Evolutionary conservation across 495 filamentous ascomycete genomes (phyloP).

Genomic region (Rhypophila decipiens): DNA sequence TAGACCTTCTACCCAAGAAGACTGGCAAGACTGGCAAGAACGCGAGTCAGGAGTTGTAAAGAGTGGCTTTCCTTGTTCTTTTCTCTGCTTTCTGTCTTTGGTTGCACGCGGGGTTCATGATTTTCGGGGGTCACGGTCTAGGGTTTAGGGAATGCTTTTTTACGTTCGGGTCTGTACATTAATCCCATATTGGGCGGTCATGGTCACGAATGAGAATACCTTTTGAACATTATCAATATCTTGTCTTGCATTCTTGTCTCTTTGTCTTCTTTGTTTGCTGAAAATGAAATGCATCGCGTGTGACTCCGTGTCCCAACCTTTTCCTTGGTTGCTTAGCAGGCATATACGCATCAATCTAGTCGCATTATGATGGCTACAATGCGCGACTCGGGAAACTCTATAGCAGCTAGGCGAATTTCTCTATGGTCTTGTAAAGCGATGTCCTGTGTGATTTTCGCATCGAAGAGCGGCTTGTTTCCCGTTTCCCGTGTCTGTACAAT

Average conservation of each 20-base stretch:
- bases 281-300: too few species aligned
- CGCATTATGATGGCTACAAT: too few species aligned
- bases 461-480: too few species aligned
- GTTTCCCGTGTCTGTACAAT: neutral
- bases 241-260: neutral
- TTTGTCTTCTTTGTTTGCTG: too few species aligned
- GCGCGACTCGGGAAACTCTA: too few species aligned
- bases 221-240: conserved; percentile 21
- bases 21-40: conserved; percentile 87
- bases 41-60: conserved; percentile 84
- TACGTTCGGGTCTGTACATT: conserved; percentile 86
- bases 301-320: too few species aligned
- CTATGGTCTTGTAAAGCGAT: too few species aligned
- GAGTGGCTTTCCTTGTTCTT: conserved; percentile 49
- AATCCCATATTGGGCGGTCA: conserved; percentile 63
- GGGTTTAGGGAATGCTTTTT: conserved; percentile 74
- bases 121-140: conserved; percentile 75
- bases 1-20: conserved; percentile 98
- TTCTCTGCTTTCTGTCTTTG: conserved; percentile 52
- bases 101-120: conserved; percentile 69
- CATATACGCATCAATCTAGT: too few species aligned
- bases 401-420: too few species aligned
- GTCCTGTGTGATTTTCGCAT: too few species aligned
- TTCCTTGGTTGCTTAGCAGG: too few species aligned
- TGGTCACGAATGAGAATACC: conserved; percentile 52